Evolutionary conservation across 2,329 filamentous ascomycete genomes (phyloP).

Genomic region (Penicillium sp.): DNA sequence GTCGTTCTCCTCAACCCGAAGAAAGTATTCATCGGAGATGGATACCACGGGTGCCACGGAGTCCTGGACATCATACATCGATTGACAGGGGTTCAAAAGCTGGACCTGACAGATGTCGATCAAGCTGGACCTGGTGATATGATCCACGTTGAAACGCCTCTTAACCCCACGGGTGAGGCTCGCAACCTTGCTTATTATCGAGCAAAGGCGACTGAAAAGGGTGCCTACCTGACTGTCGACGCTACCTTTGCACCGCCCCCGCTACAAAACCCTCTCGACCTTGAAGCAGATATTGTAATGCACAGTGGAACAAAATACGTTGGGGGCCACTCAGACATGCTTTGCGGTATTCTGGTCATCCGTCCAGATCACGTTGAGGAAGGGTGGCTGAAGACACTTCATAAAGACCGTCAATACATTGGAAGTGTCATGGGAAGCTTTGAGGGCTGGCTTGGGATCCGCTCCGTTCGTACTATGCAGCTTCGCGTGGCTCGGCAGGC

Average conservation of each 20-base stretch:
- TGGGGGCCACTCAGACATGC: slow-evolving; percentile 87
- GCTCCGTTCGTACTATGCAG: slow-evolving; percentile 79
- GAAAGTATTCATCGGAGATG: slow-evolving; percentile 74
- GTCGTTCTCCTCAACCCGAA: slow-evolving; percentile 76
- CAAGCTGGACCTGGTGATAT: slow-evolving; percentile 73
- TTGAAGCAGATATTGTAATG: slow-evolving; percentile 83
- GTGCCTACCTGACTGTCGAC: slow-evolving; percentile 76
- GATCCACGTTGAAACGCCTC: slow-evolving; percentile 83
- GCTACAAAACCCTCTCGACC: slow-evolving; percentile 77
- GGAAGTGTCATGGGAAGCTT: slow-evolving; percentile 81
- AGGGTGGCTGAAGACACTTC: slow-evolving; percentile 59
- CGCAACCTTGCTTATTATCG: slow-evolving; percentile 69
- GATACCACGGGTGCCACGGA: slow-evolving; percentile 91
- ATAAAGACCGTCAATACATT: slow-evolving; percentile 66
- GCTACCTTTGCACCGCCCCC: slow-evolving; percentile 88
- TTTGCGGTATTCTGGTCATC: slow-evolving; percentile 76
- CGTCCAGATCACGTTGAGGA: slow-evolving; percentile 36
- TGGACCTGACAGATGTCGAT: slow-evolving; percentile 68
- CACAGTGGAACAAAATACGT: slow-evolving; percentile 94
- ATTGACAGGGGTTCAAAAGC: slow-evolving; percentile 69
- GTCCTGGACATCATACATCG: slow-evolving; percentile 70
- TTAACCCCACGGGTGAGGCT: slow-evolving; percentile 84
- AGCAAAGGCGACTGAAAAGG: slow-evolving; percentile 63
- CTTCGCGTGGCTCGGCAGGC: slow-evolving; percentile 75
- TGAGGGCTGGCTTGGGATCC: slow-evolving; percentile 85